These are phyloP conservation scores for Cornus suecica DNA, from an alignment of 148 eudicot species.

Conservation along the genomic window DNA sequence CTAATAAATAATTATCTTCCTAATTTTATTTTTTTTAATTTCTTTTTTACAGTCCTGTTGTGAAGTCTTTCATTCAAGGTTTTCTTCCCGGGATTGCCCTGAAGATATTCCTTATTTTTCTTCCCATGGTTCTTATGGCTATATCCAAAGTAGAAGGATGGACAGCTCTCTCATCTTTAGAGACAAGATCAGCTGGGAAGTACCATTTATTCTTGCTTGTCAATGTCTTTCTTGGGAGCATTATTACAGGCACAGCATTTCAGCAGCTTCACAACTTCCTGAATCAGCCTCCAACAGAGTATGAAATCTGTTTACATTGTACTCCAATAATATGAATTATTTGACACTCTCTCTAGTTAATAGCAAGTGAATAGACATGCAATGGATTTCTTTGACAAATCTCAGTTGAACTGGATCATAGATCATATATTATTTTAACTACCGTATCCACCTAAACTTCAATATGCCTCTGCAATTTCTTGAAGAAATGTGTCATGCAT, in stretches of 20 bases:
- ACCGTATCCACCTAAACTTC: not conserved
- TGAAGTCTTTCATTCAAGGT: constrained; percentile 54
- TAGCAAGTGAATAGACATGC: not conserved
- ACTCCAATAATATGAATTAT: not conserved
- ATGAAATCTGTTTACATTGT: constrained; percentile 14
- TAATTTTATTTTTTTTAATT: constrained; percentile 3
- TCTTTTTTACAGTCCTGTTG: constrained; percentile 29
- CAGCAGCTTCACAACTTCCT: constrained; percentile 48
- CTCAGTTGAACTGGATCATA: not conserved
- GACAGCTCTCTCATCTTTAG: constrained; percentile 44
- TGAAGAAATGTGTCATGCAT: not conserved
- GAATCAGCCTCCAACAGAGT: constrained; percentile 46
- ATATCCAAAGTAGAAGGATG: constrained; percentile 59
- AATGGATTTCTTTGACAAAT: not conserved
- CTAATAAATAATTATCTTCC: not conserved
- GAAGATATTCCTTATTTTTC: constrained; percentile 48
- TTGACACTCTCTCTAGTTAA: not conserved
- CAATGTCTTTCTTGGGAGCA: constrained; percentile 51
- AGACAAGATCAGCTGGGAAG: constrained; percentile 48
- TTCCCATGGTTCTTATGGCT: constrained; percentile 48
- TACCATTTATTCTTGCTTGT: constrained; percentile 53
- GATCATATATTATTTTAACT: not conserved
- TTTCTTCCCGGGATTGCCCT: constrained; percentile 56
- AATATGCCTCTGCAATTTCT: not conserved
- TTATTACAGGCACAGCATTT: constrained; percentile 50